Evolutionary conservation across 257 asterid genomes (phyloP).

Genomic region (Solanum raphanifolium): DNA sequence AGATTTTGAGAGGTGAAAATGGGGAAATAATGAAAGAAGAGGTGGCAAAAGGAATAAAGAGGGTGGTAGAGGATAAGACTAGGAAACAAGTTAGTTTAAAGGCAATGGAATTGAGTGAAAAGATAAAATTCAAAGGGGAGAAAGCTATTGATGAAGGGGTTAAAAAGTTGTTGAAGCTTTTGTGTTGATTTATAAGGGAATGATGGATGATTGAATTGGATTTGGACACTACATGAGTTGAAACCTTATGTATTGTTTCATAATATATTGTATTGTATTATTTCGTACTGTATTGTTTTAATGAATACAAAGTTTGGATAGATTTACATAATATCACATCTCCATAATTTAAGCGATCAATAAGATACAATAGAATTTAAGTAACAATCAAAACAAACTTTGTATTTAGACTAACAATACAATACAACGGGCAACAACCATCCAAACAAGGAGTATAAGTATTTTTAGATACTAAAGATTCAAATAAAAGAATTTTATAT

Average conservation of each 20-base stretch:
- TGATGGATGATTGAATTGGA: not conserved
- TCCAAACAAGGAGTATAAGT: not conserved
- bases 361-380: too few relatives aligned
- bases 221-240: not conserved
- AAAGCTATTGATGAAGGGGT: not conserved
- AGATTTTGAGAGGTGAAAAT: not conserved
- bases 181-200: not conserved
- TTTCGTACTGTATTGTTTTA: too few relatives aligned
- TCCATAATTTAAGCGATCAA: too few relatives aligned
- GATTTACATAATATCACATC: too few relatives aligned
- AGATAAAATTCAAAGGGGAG: not conserved
- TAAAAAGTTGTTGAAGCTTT: not conserved
- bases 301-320: too few relatives aligned
- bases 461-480: not conserved
- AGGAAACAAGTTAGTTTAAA: not conserved
- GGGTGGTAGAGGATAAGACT: not conserved
- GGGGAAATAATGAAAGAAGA: constrained; percentile 2
- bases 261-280: too few relatives aligned
- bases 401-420: too few relatives aligned
- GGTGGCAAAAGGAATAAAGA: constrained; percentile 1
- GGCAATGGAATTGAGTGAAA: not conserved
- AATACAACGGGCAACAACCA: too few relatives aligned
- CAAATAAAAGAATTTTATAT: not conserved
- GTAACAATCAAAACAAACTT: too few relatives aligned
- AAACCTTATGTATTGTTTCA: too few relatives aligned